A percentile compares a stretch with the other conserved stretches of the same genome.
Conservation (phyloP, 1,139 yeast genomes). For the Eremothecium cymbalariae region DNA sequence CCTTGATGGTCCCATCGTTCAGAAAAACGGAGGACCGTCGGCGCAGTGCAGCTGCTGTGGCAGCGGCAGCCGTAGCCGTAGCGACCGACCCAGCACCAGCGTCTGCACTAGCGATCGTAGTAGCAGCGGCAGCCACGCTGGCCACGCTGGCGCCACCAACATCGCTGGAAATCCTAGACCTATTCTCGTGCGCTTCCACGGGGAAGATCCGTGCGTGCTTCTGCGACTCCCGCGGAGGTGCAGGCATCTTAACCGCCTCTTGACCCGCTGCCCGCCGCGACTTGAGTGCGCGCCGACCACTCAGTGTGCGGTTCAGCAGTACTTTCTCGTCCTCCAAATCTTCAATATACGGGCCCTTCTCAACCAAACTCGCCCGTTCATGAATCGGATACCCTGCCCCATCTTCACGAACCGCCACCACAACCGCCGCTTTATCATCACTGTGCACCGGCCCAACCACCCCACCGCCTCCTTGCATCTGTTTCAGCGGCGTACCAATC, state of each 20-base stretch:
- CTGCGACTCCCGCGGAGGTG: conserved; percentile 3
- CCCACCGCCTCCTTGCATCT: conserved; percentile 1
- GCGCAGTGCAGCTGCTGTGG: conserved; percentile 1
- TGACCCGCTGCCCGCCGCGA: conserved; percentile 1
- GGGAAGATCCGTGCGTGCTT: conserved; percentile 1
- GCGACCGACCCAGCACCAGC: conserved; percentile 6
- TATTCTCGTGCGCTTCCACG: conserved; percentile 2
- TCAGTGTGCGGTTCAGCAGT: conserved; percentile 16
- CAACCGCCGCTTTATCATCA: conserved; percentile 1
- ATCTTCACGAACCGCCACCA: too few species aligned
- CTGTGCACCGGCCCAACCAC: not conserved
- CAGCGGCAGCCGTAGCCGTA: conserved; percentile 4
- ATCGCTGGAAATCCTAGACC: conserved; percentile 1
- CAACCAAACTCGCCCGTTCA: conserved; percentile 12
- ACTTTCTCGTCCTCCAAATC: conserved; percentile 13
- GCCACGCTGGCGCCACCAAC: too few species aligned
- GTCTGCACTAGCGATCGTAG: conserved; percentile 12
- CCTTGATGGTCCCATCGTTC: conserved; percentile 17
- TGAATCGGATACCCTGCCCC: too few species aligned
- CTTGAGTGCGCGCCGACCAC: conserved; percentile 1
- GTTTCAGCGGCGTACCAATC: conserved; percentile 4
- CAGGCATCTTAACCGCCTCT: conserved; percentile 5
- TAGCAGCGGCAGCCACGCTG: conserved; percentile 10
- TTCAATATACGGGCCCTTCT: conserved; percentile 26
- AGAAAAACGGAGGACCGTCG: conserved; percentile 1